Conservation (phyloP, 2,329 filamentous ascomycete genomes). For the Penicillium sp. region DNA sequence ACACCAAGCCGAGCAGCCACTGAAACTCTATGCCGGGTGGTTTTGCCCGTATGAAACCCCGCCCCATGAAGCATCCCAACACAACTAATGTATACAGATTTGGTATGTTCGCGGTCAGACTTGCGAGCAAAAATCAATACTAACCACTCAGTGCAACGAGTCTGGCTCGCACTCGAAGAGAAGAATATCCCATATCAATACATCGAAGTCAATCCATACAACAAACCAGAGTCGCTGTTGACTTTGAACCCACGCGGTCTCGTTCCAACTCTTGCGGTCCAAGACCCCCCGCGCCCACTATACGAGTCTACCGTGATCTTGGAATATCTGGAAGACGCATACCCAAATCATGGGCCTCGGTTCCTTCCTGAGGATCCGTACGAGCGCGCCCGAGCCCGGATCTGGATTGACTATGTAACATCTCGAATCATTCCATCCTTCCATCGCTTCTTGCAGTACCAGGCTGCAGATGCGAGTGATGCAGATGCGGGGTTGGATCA, state of each 20-base stretch:
- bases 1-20: conserved; percentile 36
- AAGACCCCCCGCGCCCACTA: conserved; percentile 55
- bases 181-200: conserved; percentile 75
- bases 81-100: conserved; percentile 29
- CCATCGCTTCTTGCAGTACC: conserved; percentile 61
- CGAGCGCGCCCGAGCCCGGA: conserved; percentile 63
- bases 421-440: conserved; percentile 69
- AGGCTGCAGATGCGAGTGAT: conserved; percentile 32
- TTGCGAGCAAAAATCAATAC: background rate
- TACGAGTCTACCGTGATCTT: conserved; percentile 74
- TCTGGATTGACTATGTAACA: conserved; percentile 75
- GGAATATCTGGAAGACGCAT: conserved; percentile 76
- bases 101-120: conserved; percentile 20
- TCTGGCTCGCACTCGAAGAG: conserved; percentile 73
- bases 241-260: conserved; percentile 73
- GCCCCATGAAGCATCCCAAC: background rate
- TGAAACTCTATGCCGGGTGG: conserved; percentile 72
- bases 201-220: conserved; percentile 76
- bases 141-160: conserved; percentile 58
- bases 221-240: conserved; percentile 69
- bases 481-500: conserved; percentile 50
- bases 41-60: conserved; percentile 59
- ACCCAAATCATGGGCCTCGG: conserved; percentile 51
- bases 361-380: conserved; percentile 66
- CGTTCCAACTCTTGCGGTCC: conserved; percentile 65